Conservation (phyloP, 495 filamentous ascomycete genomes). For the Penicillium crystallinum region DNA sequence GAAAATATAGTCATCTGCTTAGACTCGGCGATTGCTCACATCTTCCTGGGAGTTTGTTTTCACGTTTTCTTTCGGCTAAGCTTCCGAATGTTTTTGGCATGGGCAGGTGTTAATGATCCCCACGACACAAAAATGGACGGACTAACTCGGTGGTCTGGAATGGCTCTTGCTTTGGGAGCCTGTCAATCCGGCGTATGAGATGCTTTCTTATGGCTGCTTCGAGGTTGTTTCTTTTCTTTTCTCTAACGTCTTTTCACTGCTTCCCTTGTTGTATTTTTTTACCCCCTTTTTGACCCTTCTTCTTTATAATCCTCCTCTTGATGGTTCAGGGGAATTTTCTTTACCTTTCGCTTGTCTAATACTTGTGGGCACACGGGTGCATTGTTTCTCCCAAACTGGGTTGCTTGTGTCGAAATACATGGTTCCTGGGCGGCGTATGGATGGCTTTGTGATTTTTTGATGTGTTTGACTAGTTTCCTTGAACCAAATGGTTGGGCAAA, state of each 20-base stretch:
- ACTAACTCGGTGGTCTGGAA: slow-evolving; percentile 28
- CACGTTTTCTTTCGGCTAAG: slow-evolving; percentile 18
- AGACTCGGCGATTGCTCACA: slow-evolving; percentile 16
- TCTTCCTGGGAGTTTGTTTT: slow-evolving; percentile 14
- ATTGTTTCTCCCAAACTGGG: slow-evolving; percentile 15
- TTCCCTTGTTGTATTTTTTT: slow-evolving; percentile 19
- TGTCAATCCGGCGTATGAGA: slow-evolving; percentile 33
- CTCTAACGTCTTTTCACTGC: slow-evolving; percentile 22
- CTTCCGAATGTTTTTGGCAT: slow-evolving; percentile 32
- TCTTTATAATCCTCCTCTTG: slow-evolving; percentile 12
- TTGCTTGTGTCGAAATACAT: slow-evolving; percentile 27
- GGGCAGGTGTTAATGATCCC: slow-evolving; percentile 44
- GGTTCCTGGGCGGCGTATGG: slow-evolving; percentile 25
- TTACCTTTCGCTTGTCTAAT: slow-evolving; percentile 27
- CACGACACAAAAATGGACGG: slow-evolving; percentile 38
- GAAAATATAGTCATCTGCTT: slow-evolving; percentile 14
- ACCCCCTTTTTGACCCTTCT: slow-evolving; percentile 1
- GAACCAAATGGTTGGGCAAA: slow-evolving; percentile 15
- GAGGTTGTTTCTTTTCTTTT: slow-evolving; percentile 20
- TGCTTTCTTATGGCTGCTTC: slow-evolving; percentile 16
- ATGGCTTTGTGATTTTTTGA: slow-evolving; percentile 21
- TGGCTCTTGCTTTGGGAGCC: slow-evolving; percentile 27
- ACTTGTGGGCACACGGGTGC: slow-evolving; percentile 25
- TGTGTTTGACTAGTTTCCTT: slow-evolving; percentile 20
- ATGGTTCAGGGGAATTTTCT: slow-evolving; percentile 15